Conservation (phyloP, 129 eudicot genomes). For the Tagetes erecta region DNA sequence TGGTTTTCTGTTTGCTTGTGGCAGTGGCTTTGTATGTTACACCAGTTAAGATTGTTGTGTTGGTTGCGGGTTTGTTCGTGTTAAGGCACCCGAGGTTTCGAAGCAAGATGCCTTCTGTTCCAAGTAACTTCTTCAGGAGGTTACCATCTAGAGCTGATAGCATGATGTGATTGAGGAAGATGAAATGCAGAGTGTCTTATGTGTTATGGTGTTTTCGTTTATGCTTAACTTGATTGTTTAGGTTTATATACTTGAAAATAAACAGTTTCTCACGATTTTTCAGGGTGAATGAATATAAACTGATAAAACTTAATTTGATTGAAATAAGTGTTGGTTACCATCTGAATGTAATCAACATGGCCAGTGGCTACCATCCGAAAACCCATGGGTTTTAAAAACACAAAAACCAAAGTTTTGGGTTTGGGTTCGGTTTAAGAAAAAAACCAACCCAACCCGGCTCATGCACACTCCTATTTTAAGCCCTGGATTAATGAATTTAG, state of each 20-base stretch:
- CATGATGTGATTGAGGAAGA: constrained; percentile 44
- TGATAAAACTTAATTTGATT: no score
- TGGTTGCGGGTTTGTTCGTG: constrained; percentile 49
- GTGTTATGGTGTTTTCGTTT: background rate
- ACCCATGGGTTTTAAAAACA: no score
- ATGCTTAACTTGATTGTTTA: background rate
- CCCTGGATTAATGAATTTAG: no score
- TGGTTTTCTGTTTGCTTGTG: constrained; percentile 53
- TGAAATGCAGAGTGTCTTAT: background rate
- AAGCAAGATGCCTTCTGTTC: constrained; percentile 72
- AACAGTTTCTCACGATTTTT: no score
- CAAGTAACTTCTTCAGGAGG: constrained; percentile 66
- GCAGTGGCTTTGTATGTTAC: constrained; percentile 66
- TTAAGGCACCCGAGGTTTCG: constrained; percentile 75
- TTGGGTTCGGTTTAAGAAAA: no score
- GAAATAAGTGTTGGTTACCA: no score
- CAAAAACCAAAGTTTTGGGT: no score
- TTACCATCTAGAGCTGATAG: constrained; percentile 72
- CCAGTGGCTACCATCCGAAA: no score
- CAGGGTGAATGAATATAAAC: no score
- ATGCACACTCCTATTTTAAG: no score
- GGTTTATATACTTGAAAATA: background rate
- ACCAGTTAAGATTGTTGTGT: constrained; percentile 55
- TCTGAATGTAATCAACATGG: no score
- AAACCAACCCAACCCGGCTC: no score